Evolutionary conservation across 1,284 basidiomycete genomes (phyloP), one percentile per base, ranked within the genome.

Genomic region (Moniliophthora roreri): DNA sequence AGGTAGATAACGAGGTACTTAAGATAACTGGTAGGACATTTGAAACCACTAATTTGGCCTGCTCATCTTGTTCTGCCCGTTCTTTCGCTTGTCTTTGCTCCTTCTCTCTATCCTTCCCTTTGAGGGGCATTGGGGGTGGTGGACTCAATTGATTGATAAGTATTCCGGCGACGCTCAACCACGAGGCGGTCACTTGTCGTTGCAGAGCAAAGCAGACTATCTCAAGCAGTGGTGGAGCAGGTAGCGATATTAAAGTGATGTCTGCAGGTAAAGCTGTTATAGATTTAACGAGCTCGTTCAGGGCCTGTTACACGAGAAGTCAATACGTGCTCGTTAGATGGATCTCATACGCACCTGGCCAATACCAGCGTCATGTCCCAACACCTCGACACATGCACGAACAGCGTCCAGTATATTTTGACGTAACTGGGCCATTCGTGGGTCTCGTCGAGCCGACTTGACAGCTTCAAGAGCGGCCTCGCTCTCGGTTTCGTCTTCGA

Each of bases 211-310:
- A 66, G 56, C 89, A 92, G 18, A 95, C 85, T 18, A 94, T 74
- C 57, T 85, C 82, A 13, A 96, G 75, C 1, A 96, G 71, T 0
- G 93, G 91, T 2, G 82, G 84, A 1, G 92, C 80, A 1, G 89
- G 84, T 0, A 95, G 75, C 0, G 92, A 90, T 8, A 95, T 75
- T 10, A 95, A 68, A 0, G 91, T 95, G 23, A 77, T 76, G 56
- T 92, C 90, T 3, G 75, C 72, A 0, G 85, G 89, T 47, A 89
- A 75, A 5, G 83, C 81, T 0, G 91, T 93, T 56, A 92, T 87
- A 0, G 87, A 85, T 59, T 89, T 91, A 69, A 91, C 80, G n/a
- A 93, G 73, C 53, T 90, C 87, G 67, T 87, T 89, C 42, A 93
- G 66, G 9, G 85, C 83, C 90, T 93, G 56, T 21, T 24, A 4